phyloP scores from a whole-genome alignment of 495 filamentous ascomycete genomes.

The Neurospora cerealis region DNA sequence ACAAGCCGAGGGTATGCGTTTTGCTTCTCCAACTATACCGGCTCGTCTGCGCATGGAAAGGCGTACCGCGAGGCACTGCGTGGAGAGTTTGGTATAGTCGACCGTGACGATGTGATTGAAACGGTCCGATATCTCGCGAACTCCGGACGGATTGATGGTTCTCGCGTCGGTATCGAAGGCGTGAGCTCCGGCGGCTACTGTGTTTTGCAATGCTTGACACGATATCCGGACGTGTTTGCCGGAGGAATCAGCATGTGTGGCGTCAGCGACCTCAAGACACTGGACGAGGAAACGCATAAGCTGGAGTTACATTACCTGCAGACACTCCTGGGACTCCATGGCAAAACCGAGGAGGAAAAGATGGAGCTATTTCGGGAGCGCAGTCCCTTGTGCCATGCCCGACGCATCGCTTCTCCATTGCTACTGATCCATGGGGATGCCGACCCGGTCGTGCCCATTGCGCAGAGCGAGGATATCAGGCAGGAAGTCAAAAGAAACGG shows the following conservation, averaged over 20 bases:
- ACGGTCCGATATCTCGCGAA: conserved; percentile 30
- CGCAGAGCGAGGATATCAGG: conserved; percentile 36
- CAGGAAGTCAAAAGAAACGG: conserved; percentile 26
- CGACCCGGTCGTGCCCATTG: conserved; percentile 39
- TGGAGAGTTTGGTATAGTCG: conserved; percentile 34
- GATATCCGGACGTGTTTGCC: conserved; percentile 24
- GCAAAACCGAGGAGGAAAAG: conserved; percentile 22
- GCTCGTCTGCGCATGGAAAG: conserved; percentile 38
- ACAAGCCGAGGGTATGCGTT: conserved; percentile 43
- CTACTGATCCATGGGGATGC: conserved; percentile 37
- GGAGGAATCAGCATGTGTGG: conserved; percentile 35
- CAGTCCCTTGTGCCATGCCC: conserved; percentile 35
- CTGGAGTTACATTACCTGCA: conserved; percentile 41
- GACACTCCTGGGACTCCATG: conserved; percentile 24
- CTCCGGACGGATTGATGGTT: conserved; percentile 22
- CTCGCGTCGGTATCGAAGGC: conserved; percentile 36
- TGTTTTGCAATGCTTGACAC: conserved; percentile 30
- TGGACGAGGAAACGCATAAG: conserved; percentile 39
- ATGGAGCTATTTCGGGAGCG: conserved; percentile 27
- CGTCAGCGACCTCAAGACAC: conserved; percentile 32
- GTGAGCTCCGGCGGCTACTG: conserved; percentile 40
- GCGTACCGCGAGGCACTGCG: conserved; percentile 36
- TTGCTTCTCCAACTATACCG: conserved; percentile 38
- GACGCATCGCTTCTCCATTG: conserved; percentile 35
- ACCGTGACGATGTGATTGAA: conserved; percentile 35